Conservation (phyloP, 2,329 filamentous ascomycete species). For the Trichophyton simii region DNA sequence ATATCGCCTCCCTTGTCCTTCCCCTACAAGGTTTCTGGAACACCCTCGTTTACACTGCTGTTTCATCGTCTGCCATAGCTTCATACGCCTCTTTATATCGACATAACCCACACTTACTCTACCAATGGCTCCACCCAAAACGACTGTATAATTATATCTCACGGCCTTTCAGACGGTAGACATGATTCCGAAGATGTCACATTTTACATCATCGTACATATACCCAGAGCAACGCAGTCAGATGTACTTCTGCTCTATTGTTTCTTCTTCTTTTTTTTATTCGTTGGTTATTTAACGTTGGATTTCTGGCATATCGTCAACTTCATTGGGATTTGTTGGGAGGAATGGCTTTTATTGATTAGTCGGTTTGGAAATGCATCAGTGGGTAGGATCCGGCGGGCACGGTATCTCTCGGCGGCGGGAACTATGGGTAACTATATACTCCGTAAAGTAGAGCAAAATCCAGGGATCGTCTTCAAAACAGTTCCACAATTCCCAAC, state of each 20-base stretch:
- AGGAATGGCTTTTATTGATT: neutral
- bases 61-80: constrained; percentile 33
- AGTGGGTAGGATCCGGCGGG: neutral
- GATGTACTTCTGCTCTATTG: neutral
- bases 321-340: neutral
- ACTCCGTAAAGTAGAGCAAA: neutral
- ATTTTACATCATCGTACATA: neutral
- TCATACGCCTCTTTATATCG: neutral
- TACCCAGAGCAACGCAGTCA: neutral
- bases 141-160: neutral
- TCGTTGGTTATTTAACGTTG: neutral
- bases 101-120: neutral
- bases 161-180: neutral
- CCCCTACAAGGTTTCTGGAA: constrained; percentile 82
- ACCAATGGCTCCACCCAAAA: neutral
- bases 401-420: too few relatives aligned
- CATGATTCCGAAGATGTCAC: neutral
- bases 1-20: constrained; percentile 60
- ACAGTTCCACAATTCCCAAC: neutral
- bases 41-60: constrained; percentile 59
- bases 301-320: neutral
- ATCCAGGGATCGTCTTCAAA: neutral
- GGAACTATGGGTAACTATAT: neutral
- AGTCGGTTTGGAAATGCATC: neutral
- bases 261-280: neutral